Evolutionary conservation across 2,329 filamentous ascomycete species (phyloP).

Genomic region (Penicillium sp.): DNA sequence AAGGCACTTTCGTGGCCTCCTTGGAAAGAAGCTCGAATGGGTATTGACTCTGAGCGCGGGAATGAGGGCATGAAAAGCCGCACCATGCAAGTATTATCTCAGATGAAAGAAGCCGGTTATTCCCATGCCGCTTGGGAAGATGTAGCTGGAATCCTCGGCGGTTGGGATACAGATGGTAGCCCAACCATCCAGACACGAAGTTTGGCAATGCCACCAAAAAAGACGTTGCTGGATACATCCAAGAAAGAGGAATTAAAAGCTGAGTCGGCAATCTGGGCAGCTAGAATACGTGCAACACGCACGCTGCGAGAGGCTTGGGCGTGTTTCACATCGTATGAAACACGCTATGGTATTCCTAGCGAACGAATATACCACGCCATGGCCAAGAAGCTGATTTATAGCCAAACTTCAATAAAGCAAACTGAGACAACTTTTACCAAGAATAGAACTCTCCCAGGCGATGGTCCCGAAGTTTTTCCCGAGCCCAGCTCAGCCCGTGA

Average conservation of each 20-base stretch:
- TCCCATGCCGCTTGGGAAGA: conserved; percentile 48
- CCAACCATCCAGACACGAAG: conserved; percentile 60
- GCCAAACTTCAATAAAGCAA: conserved; percentile 22
- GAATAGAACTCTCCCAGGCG: conserved; percentile 46
- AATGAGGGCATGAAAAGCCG: conserved; percentile 55
- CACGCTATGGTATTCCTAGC: conserved; percentile 34
- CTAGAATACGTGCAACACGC: conserved; percentile 56
- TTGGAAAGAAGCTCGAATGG: conserved; percentile 60
- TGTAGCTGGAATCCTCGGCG: conserved; percentile 52
- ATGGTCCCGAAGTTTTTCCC: conserved; percentile 52
- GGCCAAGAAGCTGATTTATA: conserved; percentile 52
- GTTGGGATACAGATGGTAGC: conserved; percentile 61
- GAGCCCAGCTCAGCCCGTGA: conserved; percentile 56
- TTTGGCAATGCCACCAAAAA: conserved; percentile 31
- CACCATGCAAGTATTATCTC: conserved; percentile 52
- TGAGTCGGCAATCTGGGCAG: conserved; percentile 48
- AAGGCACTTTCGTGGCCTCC: conserved; percentile 62
- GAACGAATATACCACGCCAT: conserved; percentile 52
- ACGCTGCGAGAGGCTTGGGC: conserved; percentile 63
- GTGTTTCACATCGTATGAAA: conserved; percentile 56
- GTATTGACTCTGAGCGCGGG: conserved; percentile 56
- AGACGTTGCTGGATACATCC: conserved; percentile 14
- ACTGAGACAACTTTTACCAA: conserved; percentile 1
- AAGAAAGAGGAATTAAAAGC: conserved; percentile 12
- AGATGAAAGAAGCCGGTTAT: conserved; percentile 60